Percentiles rank a stretch among this genome's conserved stretches.
Evolutionary conservation across 805 yeast species (phyloP).

Genomic region (Candida oleophila): DNA sequence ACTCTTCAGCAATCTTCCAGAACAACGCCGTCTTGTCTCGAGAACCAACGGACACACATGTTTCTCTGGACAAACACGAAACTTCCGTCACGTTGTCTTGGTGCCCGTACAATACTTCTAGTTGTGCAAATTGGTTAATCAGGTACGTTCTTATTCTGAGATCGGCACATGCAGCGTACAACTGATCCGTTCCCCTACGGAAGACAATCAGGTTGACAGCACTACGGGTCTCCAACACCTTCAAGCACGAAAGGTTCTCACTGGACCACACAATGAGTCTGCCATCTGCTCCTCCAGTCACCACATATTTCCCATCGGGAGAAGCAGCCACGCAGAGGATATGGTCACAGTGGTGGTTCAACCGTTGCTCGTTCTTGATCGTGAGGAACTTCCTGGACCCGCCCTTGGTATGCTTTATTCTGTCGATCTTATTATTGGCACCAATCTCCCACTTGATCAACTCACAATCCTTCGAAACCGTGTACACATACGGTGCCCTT

Average conservation of each 20-base stretch:
- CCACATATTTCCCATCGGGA: slow-evolving; percentile 84
- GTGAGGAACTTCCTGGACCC: slow-evolving; percentile 30
- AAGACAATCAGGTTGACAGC: slow-evolving; percentile 72
- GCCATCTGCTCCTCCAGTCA: slow-evolving; percentile 87
- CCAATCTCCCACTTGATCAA: slow-evolving; percentile 78
- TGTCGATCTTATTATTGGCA: slow-evolving; percentile 51
- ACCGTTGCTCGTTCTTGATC: slow-evolving; percentile 16
- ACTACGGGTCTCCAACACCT: slow-evolving; percentile 77
- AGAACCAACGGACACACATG: slow-evolving; percentile 94
- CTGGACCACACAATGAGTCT: slow-evolving; percentile 83
- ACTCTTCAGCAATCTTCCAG: slow-evolving; percentile 96
- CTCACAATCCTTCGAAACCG: slow-evolving; percentile 79
- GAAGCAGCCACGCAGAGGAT: slow-evolving; percentile 78
- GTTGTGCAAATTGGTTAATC: slow-evolving; percentile 80
- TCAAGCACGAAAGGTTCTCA: slow-evolving; percentile 71
- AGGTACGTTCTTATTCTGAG: slow-evolving; percentile 85
- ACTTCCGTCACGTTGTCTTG: slow-evolving; percentile 87
- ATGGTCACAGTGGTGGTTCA: slow-evolving; percentile 58
- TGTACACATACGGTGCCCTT: slow-evolving; percentile 62
- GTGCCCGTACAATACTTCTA: slow-evolving; percentile 92
- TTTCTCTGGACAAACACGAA: slow-evolving; percentile 76
- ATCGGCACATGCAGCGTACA: slow-evolving; percentile 92
- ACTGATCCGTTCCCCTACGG: slow-evolving; percentile 76
- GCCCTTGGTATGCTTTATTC: slow-evolving; percentile 64
- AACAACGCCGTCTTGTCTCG: slow-evolving; percentile 93